Evolutionary conservation across 345 rosid genomes (phyloP).

Genomic region (Murraya paniculata): DNA sequence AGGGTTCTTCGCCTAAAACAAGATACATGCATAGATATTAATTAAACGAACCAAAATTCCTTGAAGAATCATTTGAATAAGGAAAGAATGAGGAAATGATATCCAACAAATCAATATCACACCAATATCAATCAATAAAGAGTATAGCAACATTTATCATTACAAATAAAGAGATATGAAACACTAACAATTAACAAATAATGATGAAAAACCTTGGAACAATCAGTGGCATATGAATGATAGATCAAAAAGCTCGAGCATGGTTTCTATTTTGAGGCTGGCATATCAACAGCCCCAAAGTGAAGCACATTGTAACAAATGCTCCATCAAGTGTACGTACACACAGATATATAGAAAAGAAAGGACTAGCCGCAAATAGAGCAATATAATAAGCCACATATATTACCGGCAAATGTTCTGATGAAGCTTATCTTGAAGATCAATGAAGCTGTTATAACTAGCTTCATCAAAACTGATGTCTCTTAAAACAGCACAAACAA

Average conservation of each 20-base stretch:
- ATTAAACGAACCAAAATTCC: neutral
- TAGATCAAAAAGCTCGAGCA: neutral
- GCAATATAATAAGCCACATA: conserved; percentile 12
- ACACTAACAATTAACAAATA: neutral
- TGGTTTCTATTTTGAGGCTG: neutral
- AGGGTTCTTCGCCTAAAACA: conserved; percentile 71
- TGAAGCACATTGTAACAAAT: neutral
- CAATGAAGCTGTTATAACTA: conserved; percentile 89
- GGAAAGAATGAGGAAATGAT: neutral
- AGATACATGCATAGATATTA: conserved; percentile 9
- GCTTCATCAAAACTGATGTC: conserved; percentile 79
- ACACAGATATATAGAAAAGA: neutral
- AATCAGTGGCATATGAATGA: neutral
- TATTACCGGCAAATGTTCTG: conserved; percentile 88
- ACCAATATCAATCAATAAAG: neutral
- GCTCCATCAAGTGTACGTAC: neutral
- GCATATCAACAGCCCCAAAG: neutral
- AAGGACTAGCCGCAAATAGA: neutral
- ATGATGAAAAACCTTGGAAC: neutral
- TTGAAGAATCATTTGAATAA: neutral
- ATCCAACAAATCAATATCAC: neutral
- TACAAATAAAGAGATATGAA: neutral
- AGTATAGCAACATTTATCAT: neutral
- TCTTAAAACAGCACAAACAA: conserved; percentile 92
- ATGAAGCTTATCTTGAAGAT: conserved; percentile 96